Conservation (phyloP, 1,284 basidiomycete species). For the Tilletia setariae region DNA sequence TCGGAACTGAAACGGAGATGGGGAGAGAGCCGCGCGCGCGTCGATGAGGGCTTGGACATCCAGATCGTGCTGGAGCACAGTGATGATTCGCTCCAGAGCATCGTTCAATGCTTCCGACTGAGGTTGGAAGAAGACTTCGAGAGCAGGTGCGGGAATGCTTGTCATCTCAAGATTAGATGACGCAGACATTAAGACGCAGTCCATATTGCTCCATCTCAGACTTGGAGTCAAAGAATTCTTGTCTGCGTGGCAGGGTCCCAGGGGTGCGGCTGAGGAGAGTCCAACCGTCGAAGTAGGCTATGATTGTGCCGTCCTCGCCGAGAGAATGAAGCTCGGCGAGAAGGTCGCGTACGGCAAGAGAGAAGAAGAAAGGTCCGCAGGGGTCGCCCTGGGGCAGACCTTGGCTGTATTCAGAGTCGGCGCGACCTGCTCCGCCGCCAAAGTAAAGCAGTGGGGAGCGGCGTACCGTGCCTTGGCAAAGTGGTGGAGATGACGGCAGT, state of each 20-base stretch:
- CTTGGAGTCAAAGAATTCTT: background rate
- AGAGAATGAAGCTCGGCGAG: background rate
- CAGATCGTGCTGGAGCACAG: no score
- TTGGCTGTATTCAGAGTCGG: background rate
- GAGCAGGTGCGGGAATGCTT: no score
- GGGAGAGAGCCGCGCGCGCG: no score
- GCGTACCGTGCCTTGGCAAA: background rate
- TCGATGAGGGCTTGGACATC: no score
- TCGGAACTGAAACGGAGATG: no score
- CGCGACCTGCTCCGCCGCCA: background rate
- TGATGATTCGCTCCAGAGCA: no score
- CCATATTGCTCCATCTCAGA: no score
- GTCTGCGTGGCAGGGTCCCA: background rate
- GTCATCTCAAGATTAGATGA: no score
- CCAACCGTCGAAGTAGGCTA: slow-evolving; percentile 1
- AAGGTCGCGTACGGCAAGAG: background rate
- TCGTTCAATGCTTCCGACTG: no score
- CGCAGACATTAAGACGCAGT: no score
- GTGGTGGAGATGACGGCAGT: background rate
- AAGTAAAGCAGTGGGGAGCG: background rate
- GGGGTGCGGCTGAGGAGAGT: background rate
- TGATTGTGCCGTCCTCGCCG: background rate
- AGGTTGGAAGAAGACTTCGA: no score
- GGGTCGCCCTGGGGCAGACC: no score
- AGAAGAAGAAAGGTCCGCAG: slow-evolving; percentile 9